Evolutionary conservation across 305 asterid species (phyloP).

Genomic region (Nicotiana rustica): DNA sequence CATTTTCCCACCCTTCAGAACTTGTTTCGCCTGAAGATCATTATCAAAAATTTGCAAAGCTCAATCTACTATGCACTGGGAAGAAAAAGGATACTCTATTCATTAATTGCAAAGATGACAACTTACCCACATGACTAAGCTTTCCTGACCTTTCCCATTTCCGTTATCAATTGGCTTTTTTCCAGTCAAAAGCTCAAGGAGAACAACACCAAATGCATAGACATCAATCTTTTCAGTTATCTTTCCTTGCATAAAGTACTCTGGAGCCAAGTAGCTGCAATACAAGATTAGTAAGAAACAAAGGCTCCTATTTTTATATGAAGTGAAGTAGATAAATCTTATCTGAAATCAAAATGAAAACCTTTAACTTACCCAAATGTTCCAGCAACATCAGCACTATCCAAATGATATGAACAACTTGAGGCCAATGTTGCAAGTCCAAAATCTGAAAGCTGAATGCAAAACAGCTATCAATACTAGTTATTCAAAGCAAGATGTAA

Average conservation of each 20-base stretch:
- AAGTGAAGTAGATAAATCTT: not conserved
- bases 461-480: conserved; percentile 36
- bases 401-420: conserved; percentile 58
- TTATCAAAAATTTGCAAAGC: not conserved
- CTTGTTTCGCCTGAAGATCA: conserved; percentile 69
- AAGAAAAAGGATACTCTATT: not conserved
- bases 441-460: conserved; percentile 79
- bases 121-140: conserved; percentile 93
- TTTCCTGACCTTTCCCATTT: conserved; percentile 69
- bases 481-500: not conserved
- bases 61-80: not conserved
- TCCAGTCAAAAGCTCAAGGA: conserved; percentile 88
- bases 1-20: conserved; percentile 59
- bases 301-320: not conserved
- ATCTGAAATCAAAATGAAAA: conserved; percentile 16
- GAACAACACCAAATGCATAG: conserved; percentile 93
- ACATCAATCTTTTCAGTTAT: conserved; percentile 76
- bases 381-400: conserved; percentile 77
- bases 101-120: not conserved
- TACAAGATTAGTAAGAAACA: conserved; percentile 26
- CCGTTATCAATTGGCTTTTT: conserved; percentile 78
- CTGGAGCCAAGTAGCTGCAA: conserved; percentile 92
- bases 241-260: conserved; percentile 85
- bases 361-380: conserved; percentile 76
- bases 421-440: conserved; percentile 88